phyloP scores from a whole-genome alignment of 352 stramenopile species.

The Phytophthora kernoviae region DNA sequence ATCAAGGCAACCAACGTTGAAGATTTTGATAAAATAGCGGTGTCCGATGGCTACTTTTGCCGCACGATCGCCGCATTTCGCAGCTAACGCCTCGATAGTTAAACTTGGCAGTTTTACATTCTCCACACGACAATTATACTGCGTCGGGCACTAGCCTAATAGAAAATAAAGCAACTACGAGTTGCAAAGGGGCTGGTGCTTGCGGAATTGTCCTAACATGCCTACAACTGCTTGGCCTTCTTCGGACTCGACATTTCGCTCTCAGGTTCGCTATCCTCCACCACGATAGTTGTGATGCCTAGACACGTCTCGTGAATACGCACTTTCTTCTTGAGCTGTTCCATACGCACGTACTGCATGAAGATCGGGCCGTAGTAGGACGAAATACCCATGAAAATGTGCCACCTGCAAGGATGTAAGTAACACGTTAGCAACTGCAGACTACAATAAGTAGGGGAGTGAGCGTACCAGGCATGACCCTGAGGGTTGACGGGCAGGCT shows the following conservation, averaged over 20 bases:
- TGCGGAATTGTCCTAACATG: neutral
- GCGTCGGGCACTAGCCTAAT: no score
- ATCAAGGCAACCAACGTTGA: no score
- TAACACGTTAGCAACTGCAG: conserved; percentile 2
- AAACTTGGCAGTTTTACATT: no score
- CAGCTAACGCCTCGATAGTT: no score
- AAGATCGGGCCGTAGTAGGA: conserved; percentile 78
- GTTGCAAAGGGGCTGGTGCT: no score
- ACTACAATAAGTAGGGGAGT: neutral
- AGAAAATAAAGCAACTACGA: no score
- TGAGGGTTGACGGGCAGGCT: conserved; percentile 78
- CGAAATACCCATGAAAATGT: conserved; percentile 16
- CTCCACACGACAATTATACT: no score
- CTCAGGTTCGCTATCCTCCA: conserved; percentile 32
- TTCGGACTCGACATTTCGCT: conserved; percentile 14
- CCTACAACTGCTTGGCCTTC: conserved; percentile 46
- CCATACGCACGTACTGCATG: conserved; percentile 87
- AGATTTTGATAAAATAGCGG: no score
- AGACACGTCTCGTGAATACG: conserved; percentile 53
- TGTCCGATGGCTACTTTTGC: no score
- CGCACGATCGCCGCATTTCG: no score
- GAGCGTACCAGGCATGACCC: conserved; percentile 71
- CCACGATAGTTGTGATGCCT: conserved; percentile 74
- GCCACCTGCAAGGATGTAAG: conserved; percentile 6
- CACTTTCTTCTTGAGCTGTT: conserved; percentile 74